phyloP scores from a whole-genome alignment of 352 stramenopile genomes.

The Pythium vanterpoolii region DNA sequence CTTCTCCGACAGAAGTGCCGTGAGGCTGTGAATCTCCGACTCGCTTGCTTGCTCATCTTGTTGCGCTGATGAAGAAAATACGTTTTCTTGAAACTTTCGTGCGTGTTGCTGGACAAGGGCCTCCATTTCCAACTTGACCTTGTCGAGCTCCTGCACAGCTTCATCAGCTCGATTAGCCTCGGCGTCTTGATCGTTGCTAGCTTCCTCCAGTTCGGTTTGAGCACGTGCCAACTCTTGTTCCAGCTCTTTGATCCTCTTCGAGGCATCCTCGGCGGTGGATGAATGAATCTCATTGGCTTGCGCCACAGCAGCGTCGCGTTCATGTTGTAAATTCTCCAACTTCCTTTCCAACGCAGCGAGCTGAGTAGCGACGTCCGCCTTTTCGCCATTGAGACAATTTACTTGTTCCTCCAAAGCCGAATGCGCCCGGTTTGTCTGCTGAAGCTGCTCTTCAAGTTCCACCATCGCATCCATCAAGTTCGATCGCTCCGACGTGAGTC shows the following conservation, averaged over 20 bases:
- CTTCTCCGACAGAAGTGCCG: slow-evolving; percentile 26
- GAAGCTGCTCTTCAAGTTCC: slow-evolving; percentile 32
- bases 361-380: slow-evolving; percentile 3
- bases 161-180: slow-evolving; percentile 18
- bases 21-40: not conserved
- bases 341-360: slow-evolving; percentile 22
- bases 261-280: not conserved
- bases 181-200: slow-evolving; percentile 21
- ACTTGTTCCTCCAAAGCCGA: slow-evolving; percentile 26
- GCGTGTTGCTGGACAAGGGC: slow-evolving; percentile 1
- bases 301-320: not conserved
- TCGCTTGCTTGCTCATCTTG: slow-evolving; percentile 25
- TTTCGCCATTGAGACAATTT: slow-evolving; percentile 34
- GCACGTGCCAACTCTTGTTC: slow-evolving; percentile 13
- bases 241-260: not conserved
- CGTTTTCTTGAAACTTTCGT: slow-evolving; percentile 1
- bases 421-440: slow-evolving; percentile 25
- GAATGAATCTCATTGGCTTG: slow-evolving; percentile 3
- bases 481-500: slow-evolving; percentile 16
- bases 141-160: slow-evolving; percentile 2
- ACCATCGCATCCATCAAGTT: slow-evolving; percentile 32
- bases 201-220: slow-evolving; percentile 9
- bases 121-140: slow-evolving; percentile 1
- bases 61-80: not conserved
- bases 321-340: slow-evolving; percentile 19